phyloP scores from a whole-genome alignment of 306 rosid genomes.

The Clitoria ternatea region DNA sequence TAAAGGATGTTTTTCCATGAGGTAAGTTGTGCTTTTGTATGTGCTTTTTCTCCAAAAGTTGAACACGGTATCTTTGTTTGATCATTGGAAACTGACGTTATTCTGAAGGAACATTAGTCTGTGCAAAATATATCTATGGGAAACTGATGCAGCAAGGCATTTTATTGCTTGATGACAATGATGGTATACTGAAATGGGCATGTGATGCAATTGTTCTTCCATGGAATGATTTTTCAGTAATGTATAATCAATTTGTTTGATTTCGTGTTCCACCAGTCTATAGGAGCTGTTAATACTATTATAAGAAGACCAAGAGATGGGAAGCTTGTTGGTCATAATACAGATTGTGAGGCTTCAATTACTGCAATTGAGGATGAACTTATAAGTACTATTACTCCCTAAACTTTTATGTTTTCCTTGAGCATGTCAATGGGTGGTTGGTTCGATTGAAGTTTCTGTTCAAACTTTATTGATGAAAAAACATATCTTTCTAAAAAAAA shows the following conservation, averaged over 20 bases:
- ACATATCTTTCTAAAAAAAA: too few species aligned
- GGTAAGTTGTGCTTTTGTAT: not conserved
- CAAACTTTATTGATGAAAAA: too few species aligned
- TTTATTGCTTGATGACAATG: not conserved
- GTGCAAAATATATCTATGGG: not conserved
- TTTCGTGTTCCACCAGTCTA: constrained; percentile 27
- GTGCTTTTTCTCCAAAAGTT: not conserved
- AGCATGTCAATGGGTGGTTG: too few species aligned
- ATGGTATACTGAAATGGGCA: not conserved
- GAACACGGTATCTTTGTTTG: not conserved
- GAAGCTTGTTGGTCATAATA: constrained; percentile 44
- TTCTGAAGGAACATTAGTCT: not conserved
- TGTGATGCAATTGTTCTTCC: not conserved
- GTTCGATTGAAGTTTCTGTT: too few species aligned
- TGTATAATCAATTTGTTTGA: not conserved
- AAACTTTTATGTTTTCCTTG: not conserved
- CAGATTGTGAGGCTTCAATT: constrained; percentile 47
- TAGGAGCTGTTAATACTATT: constrained; percentile 46
- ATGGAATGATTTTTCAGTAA: not conserved
- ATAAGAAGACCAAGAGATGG: constrained; percentile 44
- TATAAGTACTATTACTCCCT: constrained; percentile 18
- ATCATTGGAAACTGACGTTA: not conserved
- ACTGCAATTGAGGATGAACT: constrained; percentile 53
- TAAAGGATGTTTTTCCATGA: not conserved
- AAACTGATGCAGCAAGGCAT: not conserved